Percentiles rank a stretch among this genome's conserved stretches.
phyloP scores from a whole-genome alignment of 2,329 filamentous ascomycete genomes.

The Metarhizium album region DNA sequence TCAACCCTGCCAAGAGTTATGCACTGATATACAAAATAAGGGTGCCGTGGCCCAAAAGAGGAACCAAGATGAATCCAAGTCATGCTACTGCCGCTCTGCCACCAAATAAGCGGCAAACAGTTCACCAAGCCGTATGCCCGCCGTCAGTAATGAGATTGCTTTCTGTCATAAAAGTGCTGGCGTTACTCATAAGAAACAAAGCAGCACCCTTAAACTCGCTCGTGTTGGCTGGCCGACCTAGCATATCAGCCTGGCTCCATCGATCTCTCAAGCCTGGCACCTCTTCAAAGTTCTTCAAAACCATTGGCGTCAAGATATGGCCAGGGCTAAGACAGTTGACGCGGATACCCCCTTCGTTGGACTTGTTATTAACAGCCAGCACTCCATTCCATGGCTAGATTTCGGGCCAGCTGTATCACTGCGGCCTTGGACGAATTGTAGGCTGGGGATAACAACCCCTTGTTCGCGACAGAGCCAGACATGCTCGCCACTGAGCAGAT shows the following conservation, averaged over 20 bases:
- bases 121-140: constrained; percentile 27
- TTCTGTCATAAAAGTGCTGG: constrained; percentile 54
- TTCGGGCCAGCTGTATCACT: constrained; percentile 51
- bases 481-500: constrained; percentile 49
- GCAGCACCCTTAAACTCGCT: constrained; percentile 51
- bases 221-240: constrained; percentile 47
- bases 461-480: constrained; percentile 37
- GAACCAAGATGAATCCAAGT: too few relatives aligned
- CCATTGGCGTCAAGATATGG: constrained; percentile 62
- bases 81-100: too few relatives aligned
- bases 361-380: too few relatives aligned
- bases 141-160: constrained; percentile 44
- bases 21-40: too few relatives aligned
- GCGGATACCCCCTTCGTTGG: constrained; percentile 44
- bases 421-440: constrained; percentile 60
- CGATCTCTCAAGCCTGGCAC: constrained; percentile 47
- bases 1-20: too few relatives aligned
- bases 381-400: constrained; percentile 56
- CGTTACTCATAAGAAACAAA: constrained; percentile 50
- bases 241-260: constrained; percentile 67
- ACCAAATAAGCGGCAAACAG: too few relatives aligned
- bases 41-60: too few relatives aligned
- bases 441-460: constrained; percentile 37
- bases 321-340: constrained; percentile 62
- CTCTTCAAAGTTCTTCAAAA: constrained; percentile 56